Base-by-base conservation (phyloP, 2,329 filamentous ascomycete genomes). In the Phoma herbarum region DNA sequence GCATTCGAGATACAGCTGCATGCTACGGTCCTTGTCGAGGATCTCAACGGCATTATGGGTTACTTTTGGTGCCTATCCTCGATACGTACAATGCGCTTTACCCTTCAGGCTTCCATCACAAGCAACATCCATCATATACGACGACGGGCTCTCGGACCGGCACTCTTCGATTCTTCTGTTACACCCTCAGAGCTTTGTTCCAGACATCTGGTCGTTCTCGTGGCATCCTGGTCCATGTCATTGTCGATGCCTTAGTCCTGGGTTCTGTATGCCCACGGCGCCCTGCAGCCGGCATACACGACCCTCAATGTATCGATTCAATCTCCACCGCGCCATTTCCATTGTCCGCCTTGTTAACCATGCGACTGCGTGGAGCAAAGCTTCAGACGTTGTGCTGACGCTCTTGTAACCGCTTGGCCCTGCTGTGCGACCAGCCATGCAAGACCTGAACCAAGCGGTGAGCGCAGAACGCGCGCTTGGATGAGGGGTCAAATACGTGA, bases 391-490 rank as follows among this genome's bases (percentile, higher is more conserved):
- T 51, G 51, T 59, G 26, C 26, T 41, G 35, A 45, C 29, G 37
- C 35, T 37, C 26, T 20, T 41, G 51, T 44, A 48, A 54, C 35
- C 52, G 43, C 50, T 49, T 33, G 26, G 31, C 45, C 25, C 49
- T 59, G 56, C 42, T 42, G 56, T 54, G 45, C 35, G 31, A 59
- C 56, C 23, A 39, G 49, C 11, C 14, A 42, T 53, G 45, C 49
- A 37, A 49, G 22, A 49, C 18, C 25, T 16, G 26, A 45, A 35
- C 37, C 41, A 59, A 44, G 56, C 56, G 56, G 56, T 59, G 56
- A 54, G 50, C 50, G 50, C 50, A 59, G 29, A 37, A 52, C 39
- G 56, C 55, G 39, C 56, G 49, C 56, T 52, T 44, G 37, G 39
- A 31, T 37, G 49, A 41, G 49, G 41, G 50, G 35, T 45, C 35